Conservation (phyloP, 345 rosid species). For the Gossypium australe region DNA sequence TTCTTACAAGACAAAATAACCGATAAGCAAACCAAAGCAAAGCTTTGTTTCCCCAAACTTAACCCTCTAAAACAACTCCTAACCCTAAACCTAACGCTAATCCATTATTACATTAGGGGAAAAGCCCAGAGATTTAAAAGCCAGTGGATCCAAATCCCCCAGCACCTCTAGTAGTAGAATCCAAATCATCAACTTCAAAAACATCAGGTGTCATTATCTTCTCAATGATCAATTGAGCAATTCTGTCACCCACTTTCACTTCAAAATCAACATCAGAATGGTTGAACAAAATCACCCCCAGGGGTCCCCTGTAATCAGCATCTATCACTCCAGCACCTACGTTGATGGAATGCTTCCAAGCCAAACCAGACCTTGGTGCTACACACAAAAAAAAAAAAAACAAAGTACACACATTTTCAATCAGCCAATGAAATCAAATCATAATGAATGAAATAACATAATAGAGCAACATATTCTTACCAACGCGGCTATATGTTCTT, state of each 20-base stretch:
- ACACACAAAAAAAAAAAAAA: not conserved
- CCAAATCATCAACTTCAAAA: conserved; percentile 64
- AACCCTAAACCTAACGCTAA: not conserved
- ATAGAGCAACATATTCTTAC: too few relatives aligned
- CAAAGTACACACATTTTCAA: not conserved
- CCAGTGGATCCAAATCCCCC: conserved; percentile 93
- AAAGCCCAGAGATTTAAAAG: conserved; percentile 19
- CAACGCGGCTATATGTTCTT: too few relatives aligned
- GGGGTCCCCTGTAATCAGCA: conserved; percentile 51
- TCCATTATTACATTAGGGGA: not conserved
- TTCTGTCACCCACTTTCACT: conserved; percentile 45
- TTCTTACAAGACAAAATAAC: not conserved
- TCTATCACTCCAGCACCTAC: conserved; percentile 27
- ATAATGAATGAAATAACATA: not conserved
- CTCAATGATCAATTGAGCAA: conserved; percentile 71
- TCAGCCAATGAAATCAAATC: conserved; percentile 7
- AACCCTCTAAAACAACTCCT: not conserved
- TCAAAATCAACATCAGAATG: conserved; percentile 46
- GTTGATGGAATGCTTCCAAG: conserved; percentile 54
- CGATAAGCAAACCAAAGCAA: not conserved
- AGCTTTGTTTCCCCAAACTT: not conserved
- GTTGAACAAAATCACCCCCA: conserved; percentile 49
- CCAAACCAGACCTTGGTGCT: conserved; percentile 58
- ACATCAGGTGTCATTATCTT: conserved; percentile 63
- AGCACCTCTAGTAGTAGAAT: conserved; percentile 60